These are phyloP conservation scores for Cucurbita argyrosperma DNA, from an alignment of 306 rosid genomes.

Conservation along the genomic window DNA sequence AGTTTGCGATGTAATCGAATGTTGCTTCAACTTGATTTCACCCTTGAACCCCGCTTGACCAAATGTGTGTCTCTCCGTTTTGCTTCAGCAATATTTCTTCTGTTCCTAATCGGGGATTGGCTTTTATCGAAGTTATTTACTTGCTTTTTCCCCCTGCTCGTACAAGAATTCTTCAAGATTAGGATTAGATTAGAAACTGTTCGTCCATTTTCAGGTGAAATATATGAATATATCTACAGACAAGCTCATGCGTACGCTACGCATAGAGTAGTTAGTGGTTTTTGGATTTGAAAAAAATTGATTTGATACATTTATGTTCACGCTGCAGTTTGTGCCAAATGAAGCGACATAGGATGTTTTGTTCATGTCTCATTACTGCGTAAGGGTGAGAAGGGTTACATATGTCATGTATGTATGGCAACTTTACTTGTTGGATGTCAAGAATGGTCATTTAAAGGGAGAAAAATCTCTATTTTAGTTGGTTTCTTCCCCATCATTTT, in stretches of 20 bases:
- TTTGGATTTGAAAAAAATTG: background rate
- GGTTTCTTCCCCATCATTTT: background rate
- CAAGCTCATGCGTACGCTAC: background rate
- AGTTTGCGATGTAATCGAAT: background rate
- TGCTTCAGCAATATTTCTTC: background rate
- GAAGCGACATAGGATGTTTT: background rate
- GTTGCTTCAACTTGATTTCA: background rate
- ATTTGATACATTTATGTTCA: background rate
- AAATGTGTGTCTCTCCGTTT: background rate
- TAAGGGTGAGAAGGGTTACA: background rate
- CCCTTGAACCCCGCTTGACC: background rate
- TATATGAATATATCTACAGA: background rate
- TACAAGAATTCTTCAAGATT: background rate
- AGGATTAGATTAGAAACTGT: background rate
- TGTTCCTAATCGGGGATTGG: background rate
- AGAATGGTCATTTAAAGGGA: background rate
- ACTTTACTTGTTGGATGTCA: background rate
- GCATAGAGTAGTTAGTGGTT: background rate
- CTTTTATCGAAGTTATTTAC: background rate
- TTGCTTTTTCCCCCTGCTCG: background rate
- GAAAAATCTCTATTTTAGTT: background rate
- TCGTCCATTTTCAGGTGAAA: background rate
- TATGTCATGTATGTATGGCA: background rate
- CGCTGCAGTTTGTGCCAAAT: background rate
- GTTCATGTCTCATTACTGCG: background rate